phyloP scores from a whole-genome alignment of 2,329 filamentous ascomycete genomes.

The Pseudogymnoascus sp. region DNA sequence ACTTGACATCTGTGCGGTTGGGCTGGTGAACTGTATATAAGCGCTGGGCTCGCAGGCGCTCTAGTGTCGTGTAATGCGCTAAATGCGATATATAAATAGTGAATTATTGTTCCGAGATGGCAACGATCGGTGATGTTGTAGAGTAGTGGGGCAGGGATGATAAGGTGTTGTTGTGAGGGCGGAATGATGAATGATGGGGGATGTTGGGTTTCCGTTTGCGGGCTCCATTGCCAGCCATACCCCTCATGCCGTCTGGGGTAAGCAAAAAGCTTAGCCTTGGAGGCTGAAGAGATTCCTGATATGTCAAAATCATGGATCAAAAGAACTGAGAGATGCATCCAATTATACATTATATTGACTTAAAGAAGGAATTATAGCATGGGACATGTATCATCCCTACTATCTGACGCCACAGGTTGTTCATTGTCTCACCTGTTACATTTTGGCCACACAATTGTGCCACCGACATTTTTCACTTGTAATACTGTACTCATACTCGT shows the following conservation, averaged over 20 bases:
- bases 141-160: constrained; percentile 5
- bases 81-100: constrained; percentile 8
- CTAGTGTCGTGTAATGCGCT: constrained; percentile 4
- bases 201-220: background rate
- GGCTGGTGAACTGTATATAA: background rate
- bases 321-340: background rate
- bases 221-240: background rate
- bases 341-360: background rate
- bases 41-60: background rate
- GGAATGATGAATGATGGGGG: background rate
- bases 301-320: background rate
- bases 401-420: background rate
- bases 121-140: constrained; percentile 4
- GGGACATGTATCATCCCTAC: background rate
- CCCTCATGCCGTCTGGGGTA: constrained; percentile 1
- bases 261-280: constrained; percentile 8
- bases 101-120: constrained; percentile 7
- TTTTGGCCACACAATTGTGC: background rate
- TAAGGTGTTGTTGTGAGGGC: constrained; percentile 6
- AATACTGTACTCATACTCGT: background rate
- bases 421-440: background rate
- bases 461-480: background rate
- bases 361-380: background rate
- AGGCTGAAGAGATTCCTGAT: background rate
- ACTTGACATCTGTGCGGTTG: background rate